Evolutionary conservation across 1,284 basidiomycete genomes (phyloP).

Genomic region (Ceratobasidium sp.): DNA sequence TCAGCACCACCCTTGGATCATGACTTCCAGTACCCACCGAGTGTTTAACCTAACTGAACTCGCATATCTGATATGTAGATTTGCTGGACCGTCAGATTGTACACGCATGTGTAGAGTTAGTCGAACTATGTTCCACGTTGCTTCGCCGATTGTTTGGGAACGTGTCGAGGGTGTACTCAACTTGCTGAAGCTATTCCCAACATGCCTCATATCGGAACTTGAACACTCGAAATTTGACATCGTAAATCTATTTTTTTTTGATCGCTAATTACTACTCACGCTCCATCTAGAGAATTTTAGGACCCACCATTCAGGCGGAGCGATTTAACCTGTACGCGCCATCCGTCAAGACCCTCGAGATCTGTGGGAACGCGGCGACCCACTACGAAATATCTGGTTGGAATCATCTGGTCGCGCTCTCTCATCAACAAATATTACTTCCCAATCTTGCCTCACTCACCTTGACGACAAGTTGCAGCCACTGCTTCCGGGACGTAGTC

Average conservation of each 20-base stretch:
- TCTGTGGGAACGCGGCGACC: background rate
- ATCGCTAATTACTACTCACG: no score
- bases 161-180: slow-evolving; percentile 12
- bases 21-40: background rate
- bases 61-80: background rate
- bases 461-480: background rate
- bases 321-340: slow-evolving; percentile 27
- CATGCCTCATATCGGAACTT: no score
- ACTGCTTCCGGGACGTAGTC: background rate
- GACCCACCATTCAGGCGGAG: background rate
- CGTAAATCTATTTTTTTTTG: no score
- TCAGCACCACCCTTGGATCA: background rate
- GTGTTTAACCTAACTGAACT: background rate
- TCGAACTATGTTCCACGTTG: background rate
- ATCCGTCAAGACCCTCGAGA: slow-evolving; percentile 3
- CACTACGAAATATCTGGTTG: background rate
- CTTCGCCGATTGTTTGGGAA: slow-evolving; percentile 13
- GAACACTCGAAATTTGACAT: no score
- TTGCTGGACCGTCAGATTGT: background rate
- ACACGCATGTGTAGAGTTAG: background rate
- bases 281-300: no score
- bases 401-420: background rate
- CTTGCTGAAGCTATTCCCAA: slow-evolving; percentile 1
- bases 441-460: slow-evolving; percentile 16
- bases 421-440: background rate